These are phyloP conservation scores for Penicillium verhagenii DNA, from an alignment of 495 filamentous ascomycete genomes.

Conservation along the genomic window DNA sequence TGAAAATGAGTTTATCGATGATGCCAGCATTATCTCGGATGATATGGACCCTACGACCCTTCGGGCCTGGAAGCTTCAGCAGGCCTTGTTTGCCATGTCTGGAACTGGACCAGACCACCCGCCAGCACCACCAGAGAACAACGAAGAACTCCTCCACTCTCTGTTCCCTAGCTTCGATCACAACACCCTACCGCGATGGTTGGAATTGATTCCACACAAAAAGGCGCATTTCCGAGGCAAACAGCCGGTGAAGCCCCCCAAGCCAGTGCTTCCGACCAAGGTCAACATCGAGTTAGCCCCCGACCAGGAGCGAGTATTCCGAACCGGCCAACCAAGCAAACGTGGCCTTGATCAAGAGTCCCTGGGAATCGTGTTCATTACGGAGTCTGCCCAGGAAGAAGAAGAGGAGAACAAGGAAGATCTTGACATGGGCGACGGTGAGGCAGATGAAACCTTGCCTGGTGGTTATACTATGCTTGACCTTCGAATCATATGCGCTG, in stretches of 20 bases:
- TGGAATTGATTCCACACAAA: constrained; percentile 71
- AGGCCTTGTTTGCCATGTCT: constrained; percentile 52
- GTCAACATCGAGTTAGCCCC: constrained; percentile 76
- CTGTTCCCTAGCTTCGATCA: constrained; percentile 70
- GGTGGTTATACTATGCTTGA: constrained; percentile 72
- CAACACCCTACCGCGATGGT: constrained; percentile 63
- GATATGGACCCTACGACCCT: constrained; percentile 47
- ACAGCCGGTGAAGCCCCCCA: constrained; percentile 70
- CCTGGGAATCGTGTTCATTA: constrained; percentile 55
- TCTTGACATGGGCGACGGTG: constrained; percentile 54
- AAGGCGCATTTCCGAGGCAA: constrained; percentile 69
- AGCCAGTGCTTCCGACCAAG: constrained; percentile 79
- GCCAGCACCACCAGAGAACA: constrained; percentile 60
- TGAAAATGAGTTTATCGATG: constrained; percentile 38
- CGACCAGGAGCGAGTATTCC: constrained; percentile 81
- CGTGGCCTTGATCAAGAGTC: constrained; percentile 55
- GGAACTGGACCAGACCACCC: constrained; percentile 37
- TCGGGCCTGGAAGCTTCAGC: constrained; percentile 51
- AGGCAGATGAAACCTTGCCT: constrained; percentile 46
- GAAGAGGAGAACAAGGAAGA: constrained; percentile 59
- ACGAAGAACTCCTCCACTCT: constrained; percentile 65
- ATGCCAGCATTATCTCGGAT: constrained; percentile 29
- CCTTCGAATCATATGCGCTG: constrained; percentile 74
- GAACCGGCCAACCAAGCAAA: constrained; percentile 58
- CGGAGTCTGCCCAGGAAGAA: constrained; percentile 51